These are phyloP conservation scores for Suillus decipiens DNA, from an alignment of 768 basidiomycete genomes.

Conservation along the genomic window DNA sequence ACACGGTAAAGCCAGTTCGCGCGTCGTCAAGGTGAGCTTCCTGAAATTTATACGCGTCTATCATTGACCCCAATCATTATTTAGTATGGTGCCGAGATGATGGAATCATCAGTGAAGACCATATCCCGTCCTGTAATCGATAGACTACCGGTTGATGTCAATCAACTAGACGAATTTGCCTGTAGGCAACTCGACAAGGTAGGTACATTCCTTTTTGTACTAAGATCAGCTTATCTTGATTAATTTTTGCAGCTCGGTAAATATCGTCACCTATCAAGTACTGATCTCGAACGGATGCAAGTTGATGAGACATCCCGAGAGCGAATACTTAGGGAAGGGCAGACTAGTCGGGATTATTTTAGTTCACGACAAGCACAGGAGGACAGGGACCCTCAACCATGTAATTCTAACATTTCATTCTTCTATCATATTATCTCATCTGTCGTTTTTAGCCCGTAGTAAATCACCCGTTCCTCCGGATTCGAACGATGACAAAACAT, in stretches of 20 bases:
- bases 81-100: slow-evolving; percentile 85
- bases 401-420: slow-evolving; percentile 12
- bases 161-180: slow-evolving; percentile 83
- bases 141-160: slow-evolving; percentile 71
- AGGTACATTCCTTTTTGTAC: slow-evolving; percentile 29
- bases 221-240: not conserved
- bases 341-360: slow-evolving; percentile 5
- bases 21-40: slow-evolving; percentile 75
- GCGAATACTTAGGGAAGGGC: not conserved
- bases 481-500: slow-evolving; percentile 22
- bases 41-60: slow-evolving; percentile 8
- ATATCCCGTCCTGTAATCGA: slow-evolving; percentile 83
- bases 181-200: slow-evolving; percentile 86
- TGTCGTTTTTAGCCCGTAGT: slow-evolving; percentile 12
- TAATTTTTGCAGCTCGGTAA: slow-evolving; percentile 43
- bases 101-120: slow-evolving; percentile 80
- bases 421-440: slow-evolving; percentile 8
- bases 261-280: slow-evolving; percentile 45
- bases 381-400: not conserved
- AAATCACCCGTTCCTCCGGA: not conserved
- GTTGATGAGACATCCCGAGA: slow-evolving; percentile 20
- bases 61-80: slow-evolving; percentile 15
- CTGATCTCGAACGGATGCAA: slow-evolving; percentile 31
- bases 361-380: slow-evolving; percentile 6
- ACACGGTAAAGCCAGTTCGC: slow-evolving; percentile 78